Percentiles rank a stretch among this genome's conserved stretches.
Evolutionary conservation across 2,329 filamentous ascomycete species (phyloP).

Genomic region (Xylaria sp.): DNA sequence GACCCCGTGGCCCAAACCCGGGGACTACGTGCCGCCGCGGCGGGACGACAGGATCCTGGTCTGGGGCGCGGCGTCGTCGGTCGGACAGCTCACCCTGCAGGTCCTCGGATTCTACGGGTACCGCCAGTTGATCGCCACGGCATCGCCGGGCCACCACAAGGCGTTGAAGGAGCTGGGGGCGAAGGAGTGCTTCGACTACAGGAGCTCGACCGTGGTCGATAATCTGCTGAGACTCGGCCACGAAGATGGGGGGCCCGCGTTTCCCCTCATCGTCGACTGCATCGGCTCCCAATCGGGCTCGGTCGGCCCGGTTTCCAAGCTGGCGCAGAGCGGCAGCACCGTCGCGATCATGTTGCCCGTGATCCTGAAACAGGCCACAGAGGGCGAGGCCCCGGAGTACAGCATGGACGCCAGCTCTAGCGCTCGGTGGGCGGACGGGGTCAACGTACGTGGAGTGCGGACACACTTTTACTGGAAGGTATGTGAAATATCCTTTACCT

Average conservation of each 20-base stretch:
- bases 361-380: constrained; percentile 55
- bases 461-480: constrained; percentile 58
- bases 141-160: constrained; percentile 49
- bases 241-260: constrained; percentile 24
- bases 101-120: constrained; percentile 58
- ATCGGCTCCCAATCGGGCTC: constrained; percentile 54
- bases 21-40: constrained; percentile 40
- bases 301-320: constrained; percentile 50
- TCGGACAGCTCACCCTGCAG: constrained; percentile 54
- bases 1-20: constrained; percentile 59
- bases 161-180: constrained; percentile 49
- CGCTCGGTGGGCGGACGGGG: constrained; percentile 54
- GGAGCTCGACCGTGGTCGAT: constrained; percentile 39
- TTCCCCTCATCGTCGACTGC: constrained; percentile 58
- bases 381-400: constrained; percentile 53
- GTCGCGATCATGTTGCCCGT: constrained; percentile 65
- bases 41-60: constrained; percentile 48
- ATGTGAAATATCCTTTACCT: constrained; percentile 25
- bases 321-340: constrained; percentile 52
- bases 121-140: constrained; percentile 50
- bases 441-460: constrained; percentile 55
- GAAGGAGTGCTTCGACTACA: constrained; percentile 51
- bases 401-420: constrained; percentile 53
- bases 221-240: constrained; percentile 31
- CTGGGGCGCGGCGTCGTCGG: constrained; percentile 57